A percentile compares a stretch with the other conserved stretches of the same genome.
Evolutionary conservation across 352 stramenopile species (phyloP).

Genomic region (Globisporangium mamillatum): DNA sequence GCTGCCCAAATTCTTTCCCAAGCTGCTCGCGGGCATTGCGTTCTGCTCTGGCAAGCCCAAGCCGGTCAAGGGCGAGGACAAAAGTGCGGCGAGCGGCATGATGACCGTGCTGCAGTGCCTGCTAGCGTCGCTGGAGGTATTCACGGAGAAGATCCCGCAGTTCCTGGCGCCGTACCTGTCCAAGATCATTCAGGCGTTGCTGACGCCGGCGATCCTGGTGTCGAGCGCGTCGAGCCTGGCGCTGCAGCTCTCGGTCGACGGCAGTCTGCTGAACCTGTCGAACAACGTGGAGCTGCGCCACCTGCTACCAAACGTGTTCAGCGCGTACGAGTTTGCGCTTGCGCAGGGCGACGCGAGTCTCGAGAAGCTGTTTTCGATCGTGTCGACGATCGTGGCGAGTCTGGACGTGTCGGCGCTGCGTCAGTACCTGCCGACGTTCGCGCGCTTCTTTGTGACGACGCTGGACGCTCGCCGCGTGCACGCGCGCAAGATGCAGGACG

Average conservation of each 20-base stretch:
- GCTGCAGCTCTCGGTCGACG: slow-evolving; percentile 60
- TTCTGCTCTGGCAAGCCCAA: slow-evolving; percentile 38
- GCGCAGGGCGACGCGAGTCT: slow-evolving; percentile 50
- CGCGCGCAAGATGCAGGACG: slow-evolving; percentile 39
- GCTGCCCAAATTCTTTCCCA: slow-evolving; percentile 80
- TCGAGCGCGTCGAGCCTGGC: slow-evolving; percentile 23
- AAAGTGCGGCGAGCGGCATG: slow-evolving; percentile 21
- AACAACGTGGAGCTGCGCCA: slow-evolving; percentile 76
- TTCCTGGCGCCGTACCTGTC: slow-evolving; percentile 80
- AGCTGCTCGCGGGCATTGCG: slow-evolving; percentile 59
- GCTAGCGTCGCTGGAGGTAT: slow-evolving; percentile 70
- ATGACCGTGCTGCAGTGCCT: slow-evolving; percentile 74
- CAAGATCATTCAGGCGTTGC: slow-evolving; percentile 53
- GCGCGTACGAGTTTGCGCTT: slow-evolving; percentile 65
- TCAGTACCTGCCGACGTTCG: slow-evolving; percentile 68
- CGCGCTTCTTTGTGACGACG: slow-evolving; percentile 79
- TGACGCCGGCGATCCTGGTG: slow-evolving; percentile 50
- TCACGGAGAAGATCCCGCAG: slow-evolving; percentile 80
- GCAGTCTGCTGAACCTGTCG: slow-evolving; percentile 59
- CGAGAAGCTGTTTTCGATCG: slow-evolving; percentile 66
- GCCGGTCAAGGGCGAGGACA: slow-evolving; percentile 24
- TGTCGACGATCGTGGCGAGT: slow-evolving; percentile 55
- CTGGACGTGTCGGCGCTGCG: slow-evolving; percentile 55
- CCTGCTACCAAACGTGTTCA: slow-evolving; percentile 65
- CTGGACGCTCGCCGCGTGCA: slow-evolving; percentile 78